Evolutionary conservation across 129 eudicot species (phyloP).

Genomic region (carrot (Daucus carota)): DH1_v3.0 NC_030385.2:5645501-5646000

Average conservation of each 20-base stretch:
- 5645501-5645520: too few relatives aligned
- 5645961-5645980: not conserved
- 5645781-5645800: not conserved
- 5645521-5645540: too few relatives aligned
- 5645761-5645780: conserved; percentile 5
- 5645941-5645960: too few relatives aligned
- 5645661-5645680: not conserved
- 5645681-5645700: too few relatives aligned
- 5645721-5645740: not conserved
- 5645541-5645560: too few relatives aligned
- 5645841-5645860: not conserved
- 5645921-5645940: too few relatives aligned
- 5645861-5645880: not conserved
- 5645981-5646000: not conserved
- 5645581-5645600: too few relatives aligned
- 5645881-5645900: conserved; percentile 63
- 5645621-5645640: too few relatives aligned
- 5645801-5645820: not conserved
- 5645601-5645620: too few relatives aligned
- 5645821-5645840: not conserved
- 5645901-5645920: conserved; percentile 54
- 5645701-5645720: not conserved
- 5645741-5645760: not conserved
- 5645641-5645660: too few relatives aligned
- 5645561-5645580: too few relatives aligned